These are phyloP conservation scores for Penicillium sp. DNA, from an alignment of 2,329 filamentous ascomycete species.

Conservation along the genomic window DNA sequence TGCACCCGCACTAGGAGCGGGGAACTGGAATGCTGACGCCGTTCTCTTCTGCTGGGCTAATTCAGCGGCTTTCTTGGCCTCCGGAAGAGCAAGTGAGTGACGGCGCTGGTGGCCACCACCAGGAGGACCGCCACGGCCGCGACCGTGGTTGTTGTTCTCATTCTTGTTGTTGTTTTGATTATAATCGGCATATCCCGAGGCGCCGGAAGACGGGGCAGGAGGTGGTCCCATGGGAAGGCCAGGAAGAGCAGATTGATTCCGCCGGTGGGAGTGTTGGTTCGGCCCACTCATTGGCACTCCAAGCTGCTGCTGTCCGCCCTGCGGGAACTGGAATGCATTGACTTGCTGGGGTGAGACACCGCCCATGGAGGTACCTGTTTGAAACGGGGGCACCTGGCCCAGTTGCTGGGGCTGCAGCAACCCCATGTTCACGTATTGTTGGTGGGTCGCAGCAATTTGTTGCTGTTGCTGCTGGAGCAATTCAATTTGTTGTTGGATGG, in stretches of 20 bases:
- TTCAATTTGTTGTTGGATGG: conserved; percentile 97
- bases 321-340: conserved; percentile 84
- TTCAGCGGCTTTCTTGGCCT: conserved; percentile 97
- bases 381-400: conserved; percentile 66
- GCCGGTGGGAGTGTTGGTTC: conserved; percentile 82
- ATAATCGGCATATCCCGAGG: conserved; percentile 82
- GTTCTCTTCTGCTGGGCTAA: conserved; percentile 95
- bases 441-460: conserved; percentile 91
- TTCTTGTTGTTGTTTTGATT: conserved; percentile 67
- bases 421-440: conserved; percentile 97
- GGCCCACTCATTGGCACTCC: conserved; percentile 71
- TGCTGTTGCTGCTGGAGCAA: conserved; percentile 96
- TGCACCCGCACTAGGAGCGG: conserved; percentile 63
- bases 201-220: conserved; percentile 83
- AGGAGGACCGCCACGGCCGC: conserved; percentile 68
- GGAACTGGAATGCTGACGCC: conserved; percentile 91
- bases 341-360: conserved; percentile 67
- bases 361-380: conserved; percentile 64
- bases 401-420: conserved; percentile 87
- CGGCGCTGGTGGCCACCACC: conserved; percentile 80
- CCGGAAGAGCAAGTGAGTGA: conserved; percentile 88
- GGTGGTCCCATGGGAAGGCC: conserved; percentile 88
- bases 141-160: conserved; percentile 66
- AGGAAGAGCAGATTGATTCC: conserved; percentile 94
- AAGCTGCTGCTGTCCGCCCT: conserved; percentile 66